Evolutionary conservation across 305 asterid genomes (phyloP).

Genomic region (Solanum hybrid): DNA sequence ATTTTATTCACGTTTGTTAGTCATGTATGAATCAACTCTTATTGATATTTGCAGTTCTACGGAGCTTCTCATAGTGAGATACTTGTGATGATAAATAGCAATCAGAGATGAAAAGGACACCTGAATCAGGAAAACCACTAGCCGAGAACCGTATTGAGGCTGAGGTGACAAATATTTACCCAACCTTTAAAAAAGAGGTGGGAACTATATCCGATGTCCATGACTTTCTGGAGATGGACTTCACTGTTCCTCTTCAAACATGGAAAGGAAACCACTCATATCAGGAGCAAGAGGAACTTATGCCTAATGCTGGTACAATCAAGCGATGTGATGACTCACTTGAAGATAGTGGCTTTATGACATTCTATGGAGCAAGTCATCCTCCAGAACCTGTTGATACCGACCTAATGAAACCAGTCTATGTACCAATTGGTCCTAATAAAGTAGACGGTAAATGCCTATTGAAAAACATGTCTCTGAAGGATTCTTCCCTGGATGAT

Average conservation of each 20-base stretch:
- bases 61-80: conserved; percentile 12
- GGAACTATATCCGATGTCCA: conserved; percentile 16
- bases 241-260: conserved; percentile 21
- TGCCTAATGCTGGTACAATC: conserved; percentile 42
- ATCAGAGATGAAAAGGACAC: conserved; percentile 51
- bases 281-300: conserved; percentile 46
- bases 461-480: conserved; percentile 39
- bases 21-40: neutral
- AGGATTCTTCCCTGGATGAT: conserved; percentile 62
- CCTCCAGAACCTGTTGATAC: conserved; percentile 82
- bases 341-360: conserved; percentile 66
- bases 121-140: conserved; percentile 39
- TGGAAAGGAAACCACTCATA: conserved; percentile 54
- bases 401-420: conserved; percentile 70
- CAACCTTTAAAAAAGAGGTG: conserved; percentile 31
- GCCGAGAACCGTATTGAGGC: conserved; percentile 16
- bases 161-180: conserved; percentile 23
- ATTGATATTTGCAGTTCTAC: neutral
- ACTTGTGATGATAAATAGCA: conserved; percentile 49
- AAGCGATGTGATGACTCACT: conserved; percentile 43
- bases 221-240: conserved; percentile 29
- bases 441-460: conserved; percentile 37
- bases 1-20: neutral
- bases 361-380: conserved; percentile 87
- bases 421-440: conserved; percentile 50